Conservation (phyloP, 2,329 filamentous ascomycete genomes). For the Hymenoscyphus fraxineus region DNA sequence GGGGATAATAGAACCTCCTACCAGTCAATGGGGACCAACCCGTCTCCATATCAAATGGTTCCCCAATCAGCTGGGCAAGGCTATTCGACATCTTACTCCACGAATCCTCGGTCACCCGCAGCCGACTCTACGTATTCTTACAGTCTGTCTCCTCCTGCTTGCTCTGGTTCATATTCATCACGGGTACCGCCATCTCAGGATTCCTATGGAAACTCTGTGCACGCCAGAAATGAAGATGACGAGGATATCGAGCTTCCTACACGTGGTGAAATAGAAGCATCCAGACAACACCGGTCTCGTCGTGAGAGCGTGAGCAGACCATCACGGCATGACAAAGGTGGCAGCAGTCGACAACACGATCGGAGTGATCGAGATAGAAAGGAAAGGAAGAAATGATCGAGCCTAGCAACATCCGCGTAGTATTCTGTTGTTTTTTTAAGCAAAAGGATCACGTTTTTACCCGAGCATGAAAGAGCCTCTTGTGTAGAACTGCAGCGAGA, state of each 20-base stretch:
- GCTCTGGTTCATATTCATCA: not conserved
- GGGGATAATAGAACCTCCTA: not conserved
- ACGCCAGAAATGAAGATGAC: not conserved
- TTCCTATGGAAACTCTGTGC: not conserved
- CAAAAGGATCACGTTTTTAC: not conserved
- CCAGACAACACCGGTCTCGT: not conserved
- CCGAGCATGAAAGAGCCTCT: not conserved
- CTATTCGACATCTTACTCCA: not conserved
- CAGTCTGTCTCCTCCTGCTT: not conserved
- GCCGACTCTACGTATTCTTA: not conserved
- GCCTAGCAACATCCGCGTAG: not conserved
- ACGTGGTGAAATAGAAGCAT: conserved; percentile 5
- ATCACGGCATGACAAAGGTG: not conserved
- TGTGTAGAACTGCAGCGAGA: not conserved
- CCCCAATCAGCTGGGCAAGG: not conserved
- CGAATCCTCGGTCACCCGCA: not conserved
- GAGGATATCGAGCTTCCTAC: conserved; percentile 9
- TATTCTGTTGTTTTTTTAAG: not conserved
- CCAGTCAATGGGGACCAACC: not conserved
- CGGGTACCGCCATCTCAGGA: not conserved
- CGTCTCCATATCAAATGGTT: not conserved
- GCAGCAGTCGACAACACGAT: not conserved
- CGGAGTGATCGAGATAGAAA: not conserved
- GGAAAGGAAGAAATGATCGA: not conserved
- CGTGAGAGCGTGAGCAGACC: conserved; percentile 6